Base-by-base conservation (phyloP, 768 basidiomycete species). In the Mycena galericulata region DNA sequence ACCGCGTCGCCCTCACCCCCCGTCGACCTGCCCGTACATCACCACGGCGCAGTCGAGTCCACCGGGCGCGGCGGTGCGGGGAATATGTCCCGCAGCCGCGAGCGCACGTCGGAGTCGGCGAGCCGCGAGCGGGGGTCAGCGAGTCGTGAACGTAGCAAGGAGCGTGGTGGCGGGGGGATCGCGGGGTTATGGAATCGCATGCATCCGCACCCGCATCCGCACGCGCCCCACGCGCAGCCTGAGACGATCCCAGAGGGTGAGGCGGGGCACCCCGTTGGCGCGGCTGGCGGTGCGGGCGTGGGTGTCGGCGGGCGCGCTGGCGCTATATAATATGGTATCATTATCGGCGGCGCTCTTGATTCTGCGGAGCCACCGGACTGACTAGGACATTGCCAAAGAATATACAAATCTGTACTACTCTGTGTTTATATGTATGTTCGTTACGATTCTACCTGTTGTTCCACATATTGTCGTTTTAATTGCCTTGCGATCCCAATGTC, bases 1-100 rank as follows among this genome's bases (percentile, higher is more conserved):
- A 86, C 85, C 0, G n/a, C 54, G 29, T 24, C 65, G 0, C 79
- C 77, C 29, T 77, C 78, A 7, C 86, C 87, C 1, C 74, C 75
- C 0, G 70, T 84, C 43, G 86, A 88, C 40, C 67, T 72, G 2
- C 67, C 34, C 11, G 10, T 30, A 14, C 75, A 79, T 54, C 73
- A 74, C 36, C 55, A 69, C 15, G 69, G 68, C 6, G 80, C 78
- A 0, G 80, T 72, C 53, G 84, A 82, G 66, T 83, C 83, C 7
- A 78, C 82, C 4, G 90, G 90, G 0, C 87, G 91, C 27, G 90
- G 90, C 10, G 90, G 90, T 5, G 81, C 76, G 5, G 90, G 90
- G 12, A 92, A 92, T 73, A 88, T 92, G 38, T 84, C 84, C 3
- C 65, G n/a, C 15, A 76, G 77, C 12, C 76, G 78, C 54, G 79